Evolutionary conservation across 2,329 filamentous ascomycete genomes (phyloP), one percentile per base, ranked within the genome.

Genomic region (Sporothrix brunneoviolacea): DNA sequence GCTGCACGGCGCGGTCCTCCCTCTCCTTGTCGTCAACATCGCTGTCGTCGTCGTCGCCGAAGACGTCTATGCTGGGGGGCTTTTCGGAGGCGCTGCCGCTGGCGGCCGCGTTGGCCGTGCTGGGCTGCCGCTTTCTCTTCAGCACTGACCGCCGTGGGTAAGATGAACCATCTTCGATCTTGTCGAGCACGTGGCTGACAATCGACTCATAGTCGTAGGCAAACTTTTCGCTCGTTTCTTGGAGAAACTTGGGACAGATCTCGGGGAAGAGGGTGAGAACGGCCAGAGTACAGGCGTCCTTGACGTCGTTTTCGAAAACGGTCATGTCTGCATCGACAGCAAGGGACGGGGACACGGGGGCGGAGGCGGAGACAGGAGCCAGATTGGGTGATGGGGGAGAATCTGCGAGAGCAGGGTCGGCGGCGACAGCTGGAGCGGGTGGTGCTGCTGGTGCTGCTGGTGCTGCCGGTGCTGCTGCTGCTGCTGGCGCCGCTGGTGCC

Each of bases 211-310:
- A 15, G 35, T 66, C 46, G 52, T 68, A 65, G 2, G 24, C 35
- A 6, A 67, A 48, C 27, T 62, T 53, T 0, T 48, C 28, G 3
- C 61, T 61, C 4, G 68, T 50, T 4, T 53, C 40, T 6, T 59
- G 51, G 12, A 76, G 60, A 48, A 68, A 70, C 0, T 65, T 53
- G 0, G 59, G 63, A 51, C 70, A 74, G 2, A 77, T 72, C 36
- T 76, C 68, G 0, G 73, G 71, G 51, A 77, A 75, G 8, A 75
- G 42, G 4, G 50, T 40, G 8, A 65, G 54, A 13, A 71, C 58
- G 4, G 55, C 50, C 15, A 60, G 54, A 27, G 59, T 61, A 56
- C 65, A 70, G 6, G 52, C 50, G 65, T 28, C 28, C 19, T 40
- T 38, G 16, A 38, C 16, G 3, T 54, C 38, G 13, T 57, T 19